Evolutionary conservation across 2,329 filamentous ascomycete species (phyloP).

Genomic region (Beauveria pseudobassiana): DNA sequence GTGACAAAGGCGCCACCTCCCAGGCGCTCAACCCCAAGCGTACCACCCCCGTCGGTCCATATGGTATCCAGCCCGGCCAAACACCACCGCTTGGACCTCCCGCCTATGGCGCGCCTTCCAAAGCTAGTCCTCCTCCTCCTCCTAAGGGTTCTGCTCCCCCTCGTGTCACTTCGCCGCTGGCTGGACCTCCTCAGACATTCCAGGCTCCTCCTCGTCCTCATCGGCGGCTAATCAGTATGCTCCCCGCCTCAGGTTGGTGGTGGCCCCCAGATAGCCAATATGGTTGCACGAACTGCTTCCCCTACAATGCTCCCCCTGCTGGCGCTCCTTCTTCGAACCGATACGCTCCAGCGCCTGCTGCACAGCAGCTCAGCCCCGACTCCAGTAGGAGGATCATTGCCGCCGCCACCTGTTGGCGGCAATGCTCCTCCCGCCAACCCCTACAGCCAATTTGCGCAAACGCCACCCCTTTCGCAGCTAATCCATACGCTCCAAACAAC

Average conservation of each 20-base stretch:
- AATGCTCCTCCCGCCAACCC: constrained; percentile 39
- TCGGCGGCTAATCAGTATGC: constrained; percentile 47
- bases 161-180: constrained; percentile 65
- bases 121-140: constrained; percentile 68
- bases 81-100: constrained; percentile 49
- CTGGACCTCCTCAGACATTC: constrained; percentile 47
- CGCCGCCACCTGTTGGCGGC: constrained; percentile 31
- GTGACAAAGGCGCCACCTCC: constrained; percentile 67
- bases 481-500: constrained; percentile 32
- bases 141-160: constrained; percentile 70
- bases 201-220: constrained; percentile 52
- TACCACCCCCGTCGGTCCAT: constrained; percentile 68
- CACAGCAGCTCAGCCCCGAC: constrained; percentile 44
- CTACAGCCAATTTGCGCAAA: constrained; percentile 30
- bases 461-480: constrained; percentile 23
- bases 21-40: constrained; percentile 66
- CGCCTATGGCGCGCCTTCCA: constrained; percentile 52
- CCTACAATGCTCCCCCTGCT: constrained; percentile 75
- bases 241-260: constrained; percentile 55
- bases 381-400: constrained; percentile 28
- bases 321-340: constrained; percentile 63
- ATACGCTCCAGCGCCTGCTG: constrained; percentile 62
- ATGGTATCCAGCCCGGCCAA: constrained; percentile 55
- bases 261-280: constrained; percentile 38
- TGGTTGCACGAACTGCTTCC: constrained; percentile 67